Evolutionary conservation across 2,329 filamentous ascomycete genomes (phyloP), one percentile per base, ranked within the genome.

Genomic region (Dryadomyces quercivorus): DNA sequence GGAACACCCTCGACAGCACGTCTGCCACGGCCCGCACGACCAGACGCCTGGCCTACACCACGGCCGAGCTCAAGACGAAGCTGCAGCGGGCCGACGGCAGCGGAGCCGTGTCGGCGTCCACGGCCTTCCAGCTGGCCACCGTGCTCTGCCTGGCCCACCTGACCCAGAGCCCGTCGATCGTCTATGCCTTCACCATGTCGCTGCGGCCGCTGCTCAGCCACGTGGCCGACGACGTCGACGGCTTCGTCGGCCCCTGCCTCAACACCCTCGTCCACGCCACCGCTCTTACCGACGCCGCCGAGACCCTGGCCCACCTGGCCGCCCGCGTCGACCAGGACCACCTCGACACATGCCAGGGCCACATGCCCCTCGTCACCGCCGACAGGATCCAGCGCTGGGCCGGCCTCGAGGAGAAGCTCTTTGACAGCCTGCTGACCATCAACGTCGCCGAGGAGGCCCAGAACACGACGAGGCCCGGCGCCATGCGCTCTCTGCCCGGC

Each of bases 301-400:
- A 53, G 44, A 40, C 51, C 2, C 34, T 53, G 31, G 49, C 52
- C 4, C 36, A 55, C 2, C 40, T 62, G 10, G 54, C 58, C 13
- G 43, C 52, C 21, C 56, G 56, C 2, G 51, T 63, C n/a, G 51
- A 59, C 21, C 40, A 57, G 15, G 34, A 18, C 51, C 61, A 63
- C 22, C 5, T 31, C 1, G 56, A 49, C 16, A 56, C 54, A 47
- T 61, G 58, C 38, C 44, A 58, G 21, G 61, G 61, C 8, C 15
- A 22, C 2, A 62, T 63, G 61, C 60, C 61, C 10, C 57, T 63
- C 7, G 56, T 62, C 20, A 58, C 49, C 7, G 56, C 53, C 3
- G 61, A 61, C 36, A 55, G 44, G 48, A 49, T 63, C 9, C 61
- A 63, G 47, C 61, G 60, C 22, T 63, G 61, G 61, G 54, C 59